These are phyloP conservation scores for Camptophora hylomeconis DNA, from an alignment of 2,329 filamentous ascomycete species.

Conservation along the genomic window DNA sequence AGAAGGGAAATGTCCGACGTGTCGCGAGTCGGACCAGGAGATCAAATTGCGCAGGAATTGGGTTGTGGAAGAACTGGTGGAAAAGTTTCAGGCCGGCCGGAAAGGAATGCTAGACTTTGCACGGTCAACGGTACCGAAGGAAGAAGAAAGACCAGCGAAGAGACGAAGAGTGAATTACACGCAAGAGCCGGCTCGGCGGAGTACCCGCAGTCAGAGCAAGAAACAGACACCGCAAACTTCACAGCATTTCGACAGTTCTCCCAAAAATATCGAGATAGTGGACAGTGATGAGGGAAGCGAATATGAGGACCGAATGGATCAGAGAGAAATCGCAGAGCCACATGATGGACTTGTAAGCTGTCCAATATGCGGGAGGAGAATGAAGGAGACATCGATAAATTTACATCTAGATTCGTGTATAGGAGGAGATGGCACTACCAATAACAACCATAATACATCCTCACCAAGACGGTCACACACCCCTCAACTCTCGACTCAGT, in stretches of 20 bases:
- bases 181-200: constrained; percentile 30
- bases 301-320: constrained; percentile 9
- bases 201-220: constrained; percentile 38
- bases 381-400: constrained; percentile 70
- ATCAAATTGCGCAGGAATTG: constrained; percentile 74
- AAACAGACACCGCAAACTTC: constrained; percentile 26
- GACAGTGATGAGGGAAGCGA: constrained; percentile 26
- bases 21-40: constrained; percentile 66
- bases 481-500: too few relatives aligned
- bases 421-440: constrained; percentile 11
- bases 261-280: constrained; percentile 25
- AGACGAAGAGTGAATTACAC: constrained; percentile 13
- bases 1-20: constrained; percentile 80
- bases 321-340: constrained; percentile 16
- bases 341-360: constrained; percentile 71
- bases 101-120: constrained; percentile 52
- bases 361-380: constrained; percentile 64
- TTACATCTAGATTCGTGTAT: constrained; percentile 64
- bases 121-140: constrained; percentile 38
- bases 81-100: constrained; percentile 58
- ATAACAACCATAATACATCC: too few relatives aligned
- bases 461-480: too few relatives aligned
- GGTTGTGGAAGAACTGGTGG: constrained; percentile 72
- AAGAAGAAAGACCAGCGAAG: constrained; percentile 27
- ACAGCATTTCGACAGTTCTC: constrained; percentile 21